A percentile compares a stretch with the other conserved stretches of the same genome.
phyloP scores from a whole-genome alignment of 164 flowering plant genomes.

The Annona squamosa region DNA sequence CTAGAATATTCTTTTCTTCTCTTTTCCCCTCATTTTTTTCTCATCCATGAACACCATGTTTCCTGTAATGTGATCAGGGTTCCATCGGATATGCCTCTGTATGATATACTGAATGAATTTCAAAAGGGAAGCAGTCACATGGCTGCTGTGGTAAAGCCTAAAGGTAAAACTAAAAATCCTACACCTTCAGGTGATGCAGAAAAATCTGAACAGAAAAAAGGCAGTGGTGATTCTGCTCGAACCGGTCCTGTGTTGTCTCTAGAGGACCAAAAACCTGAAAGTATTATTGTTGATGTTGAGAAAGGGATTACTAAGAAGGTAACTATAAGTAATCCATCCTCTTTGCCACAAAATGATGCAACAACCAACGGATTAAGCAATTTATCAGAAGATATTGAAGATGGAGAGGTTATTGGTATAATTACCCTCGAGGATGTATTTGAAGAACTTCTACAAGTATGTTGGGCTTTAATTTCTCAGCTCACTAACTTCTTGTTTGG shows the following conservation, averaged over 20 bases:
- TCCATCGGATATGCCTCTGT: conserved; percentile 94
- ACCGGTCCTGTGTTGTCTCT: conserved; percentile 53
- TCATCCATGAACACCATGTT: not conserved
- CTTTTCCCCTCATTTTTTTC: not conserved
- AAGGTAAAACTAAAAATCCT: conserved; percentile 33
- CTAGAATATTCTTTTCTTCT: not conserved
- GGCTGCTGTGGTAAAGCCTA: conserved; percentile 96
- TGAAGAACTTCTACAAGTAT: conserved; percentile 97
- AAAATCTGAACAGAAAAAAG: conserved; percentile 28
- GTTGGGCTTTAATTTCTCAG: not conserved
- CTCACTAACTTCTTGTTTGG: not conserved
- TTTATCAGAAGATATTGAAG: conserved; percentile 61
- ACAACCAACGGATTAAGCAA: conserved; percentile 26
- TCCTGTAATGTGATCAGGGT: conserved; percentile 47
- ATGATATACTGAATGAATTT: conserved; percentile 93
- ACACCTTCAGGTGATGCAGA: conserved; percentile 33
- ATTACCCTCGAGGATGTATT: conserved; percentile 98
- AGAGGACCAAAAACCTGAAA: conserved; percentile 33
- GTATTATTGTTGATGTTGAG: conserved; percentile 52
- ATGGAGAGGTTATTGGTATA: conserved; percentile 91
- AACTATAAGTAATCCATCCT: conserved; percentile 11
- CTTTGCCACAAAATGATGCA: conserved; percentile 25
- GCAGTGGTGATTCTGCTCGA: conserved; percentile 28
- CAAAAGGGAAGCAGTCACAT: conserved; percentile 98
- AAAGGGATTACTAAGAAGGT: conserved; percentile 20